These are phyloP conservation scores for Sclerotinia nivalis DNA, from an alignment of 2,329 filamentous ascomycete species.

Conservation along the genomic window DNA sequence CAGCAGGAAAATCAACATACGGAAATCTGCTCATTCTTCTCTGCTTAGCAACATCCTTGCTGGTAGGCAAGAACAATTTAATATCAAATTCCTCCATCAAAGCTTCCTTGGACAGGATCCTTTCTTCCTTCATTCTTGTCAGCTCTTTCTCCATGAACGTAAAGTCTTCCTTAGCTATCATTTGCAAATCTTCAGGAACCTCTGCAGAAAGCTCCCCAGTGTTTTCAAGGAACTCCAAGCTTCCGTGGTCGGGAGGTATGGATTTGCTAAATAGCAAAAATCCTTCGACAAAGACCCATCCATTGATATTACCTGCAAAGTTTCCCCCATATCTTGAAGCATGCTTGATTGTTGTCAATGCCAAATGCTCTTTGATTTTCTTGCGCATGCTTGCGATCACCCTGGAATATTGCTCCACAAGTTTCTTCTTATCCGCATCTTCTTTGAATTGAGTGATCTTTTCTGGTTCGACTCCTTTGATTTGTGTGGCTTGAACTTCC, in stretches of 20 bases:
- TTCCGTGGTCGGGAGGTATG: neutral
- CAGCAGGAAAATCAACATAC: conserved; percentile 29
- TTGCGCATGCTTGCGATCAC: conserved; percentile 19
- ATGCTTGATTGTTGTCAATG: too few relatives aligned
- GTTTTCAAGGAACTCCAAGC: too few relatives aligned
- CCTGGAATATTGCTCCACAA: neutral
- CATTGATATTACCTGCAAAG: neutral
- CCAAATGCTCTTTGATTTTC: neutral
- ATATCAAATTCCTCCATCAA: conserved; percentile 28
- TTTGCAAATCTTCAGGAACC: neutral
- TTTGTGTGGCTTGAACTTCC: neutral
- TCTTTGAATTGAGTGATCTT: conserved; percentile 2
- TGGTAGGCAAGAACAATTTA: conserved; percentile 32
- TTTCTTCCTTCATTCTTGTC: neutral
- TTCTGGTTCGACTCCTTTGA: neutral
- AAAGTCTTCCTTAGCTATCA: neutral
- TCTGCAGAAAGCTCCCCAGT: neutral
- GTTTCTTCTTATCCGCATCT: neutral
- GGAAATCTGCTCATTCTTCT: conserved; percentile 26
- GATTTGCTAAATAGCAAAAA: conserved; percentile 15
- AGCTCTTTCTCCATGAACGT: neutral
- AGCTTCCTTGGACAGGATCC: neutral
- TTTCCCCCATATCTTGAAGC: too few relatives aligned
- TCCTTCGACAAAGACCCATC: conserved; percentile 18
- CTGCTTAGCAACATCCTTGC: conserved; percentile 23